Evolutionary conservation across 2,329 filamentous ascomycete species (phyloP).

Genomic region (Elsinoe ampelina): DNA sequence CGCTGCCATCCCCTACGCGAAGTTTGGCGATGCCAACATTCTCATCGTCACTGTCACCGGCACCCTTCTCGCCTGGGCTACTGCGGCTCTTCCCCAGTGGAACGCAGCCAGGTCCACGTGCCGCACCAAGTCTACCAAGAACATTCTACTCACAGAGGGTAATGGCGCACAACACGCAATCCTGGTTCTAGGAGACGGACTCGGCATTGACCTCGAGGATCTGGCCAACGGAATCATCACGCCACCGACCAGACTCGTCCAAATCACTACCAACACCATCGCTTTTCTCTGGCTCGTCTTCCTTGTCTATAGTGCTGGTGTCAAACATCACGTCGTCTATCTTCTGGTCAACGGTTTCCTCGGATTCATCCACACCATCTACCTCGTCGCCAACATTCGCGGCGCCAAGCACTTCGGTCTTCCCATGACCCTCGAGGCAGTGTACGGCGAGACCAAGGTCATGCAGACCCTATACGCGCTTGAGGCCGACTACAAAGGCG

Average conservation of each 20-base stretch:
- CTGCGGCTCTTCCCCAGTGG: not conserved
- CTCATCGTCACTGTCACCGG: not conserved
- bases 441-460: not conserved
- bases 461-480: not conserved
- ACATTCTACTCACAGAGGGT: not conserved
- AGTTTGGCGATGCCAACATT: not conserved
- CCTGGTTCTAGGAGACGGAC: not conserved
- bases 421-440: not conserved
- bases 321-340: not conserved
- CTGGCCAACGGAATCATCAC: not conserved
- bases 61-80: not conserved
- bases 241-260: constrained; percentile 62
- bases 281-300: not conserved
- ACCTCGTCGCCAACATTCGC: not conserved
- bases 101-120: not conserved
- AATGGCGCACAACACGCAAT: not conserved
- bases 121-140: not conserved
- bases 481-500: not conserved
- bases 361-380: not conserved
- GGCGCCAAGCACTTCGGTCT: not conserved
- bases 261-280: constrained; percentile 96
- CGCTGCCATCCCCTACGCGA: not conserved
- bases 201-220: not conserved
- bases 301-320: not conserved
- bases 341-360: not conserved